A percentile compares a stretch with the other conserved stretches of the same genome.
phyloP scores from a whole-genome alignment of 225 moss, liverwort and hornwort species.

The Pleurozium schreberi region DNA sequence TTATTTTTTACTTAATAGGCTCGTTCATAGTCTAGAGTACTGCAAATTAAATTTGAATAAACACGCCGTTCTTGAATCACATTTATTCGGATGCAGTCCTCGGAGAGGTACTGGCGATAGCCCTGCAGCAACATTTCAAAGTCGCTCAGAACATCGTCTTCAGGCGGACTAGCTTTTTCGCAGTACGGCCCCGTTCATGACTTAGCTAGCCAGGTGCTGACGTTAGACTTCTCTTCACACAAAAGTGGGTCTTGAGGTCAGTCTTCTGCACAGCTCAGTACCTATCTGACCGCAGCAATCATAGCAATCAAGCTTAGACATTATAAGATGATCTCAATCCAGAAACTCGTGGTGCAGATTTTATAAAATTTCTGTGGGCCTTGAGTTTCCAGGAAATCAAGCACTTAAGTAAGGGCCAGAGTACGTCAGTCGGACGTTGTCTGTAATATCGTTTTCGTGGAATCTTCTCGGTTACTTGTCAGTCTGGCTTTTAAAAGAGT shows the following conservation, averaged over 20 bases:
- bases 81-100: background rate
- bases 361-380: background rate
- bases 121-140: background rate
- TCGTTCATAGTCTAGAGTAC: background rate
- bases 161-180: background rate
- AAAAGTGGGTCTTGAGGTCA: background rate
- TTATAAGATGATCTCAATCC: background rate
- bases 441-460: background rate
- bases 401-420: background rate
- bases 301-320: background rate
- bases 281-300: background rate
- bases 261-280: background rate
- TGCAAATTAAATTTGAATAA: background rate
- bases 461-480: background rate
- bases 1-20: background rate
- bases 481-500: background rate
- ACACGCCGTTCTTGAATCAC: background rate
- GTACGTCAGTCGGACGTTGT: background rate
- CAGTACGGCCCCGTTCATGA: background rate
- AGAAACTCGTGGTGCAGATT: background rate
- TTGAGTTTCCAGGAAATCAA: background rate
- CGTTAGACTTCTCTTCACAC: background rate
- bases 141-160: background rate
- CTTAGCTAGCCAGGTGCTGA: background rate
- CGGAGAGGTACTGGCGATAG: background rate